Evolutionary conservation across 2,329 filamentous ascomycete genomes (phyloP).

Genomic region (Aspergillus japonicus): DNA sequence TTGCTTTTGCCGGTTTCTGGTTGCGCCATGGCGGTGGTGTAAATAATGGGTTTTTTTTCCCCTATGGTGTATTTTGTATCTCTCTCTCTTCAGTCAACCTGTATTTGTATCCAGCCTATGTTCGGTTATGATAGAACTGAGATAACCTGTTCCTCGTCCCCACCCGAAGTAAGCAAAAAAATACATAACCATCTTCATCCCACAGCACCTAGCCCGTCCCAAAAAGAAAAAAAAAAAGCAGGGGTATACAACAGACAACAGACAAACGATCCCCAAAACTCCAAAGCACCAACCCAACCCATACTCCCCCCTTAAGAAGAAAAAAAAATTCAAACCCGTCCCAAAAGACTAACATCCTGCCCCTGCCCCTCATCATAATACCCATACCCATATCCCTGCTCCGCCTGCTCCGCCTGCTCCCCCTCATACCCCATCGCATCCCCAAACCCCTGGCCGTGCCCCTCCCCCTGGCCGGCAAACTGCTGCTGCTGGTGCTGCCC

Average conservation of each 20-base stretch:
- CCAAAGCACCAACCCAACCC: constrained; percentile 18
- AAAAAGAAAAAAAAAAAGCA: too few relatives aligned
- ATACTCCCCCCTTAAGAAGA: constrained; percentile 5
- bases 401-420: constrained; percentile 19
- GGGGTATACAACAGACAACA: too few relatives aligned
- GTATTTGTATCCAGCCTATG: constrained; percentile 31
- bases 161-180: too few relatives aligned
- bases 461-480: constrained; percentile 17
- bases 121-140: background rate
- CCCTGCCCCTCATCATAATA: constrained; percentile 20
- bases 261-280: too few relatives aligned
- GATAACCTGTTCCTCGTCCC: too few relatives aligned
- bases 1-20: too few relatives aligned
- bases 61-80: constrained; percentile 17
- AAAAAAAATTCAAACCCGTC: background rate
- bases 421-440: constrained; percentile 18
- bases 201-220: too few relatives aligned
- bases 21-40: constrained; percentile 24
- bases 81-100: constrained; percentile 14
- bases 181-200: too few relatives aligned
- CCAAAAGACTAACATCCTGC: background rate
- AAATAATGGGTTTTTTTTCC: constrained; percentile 19
- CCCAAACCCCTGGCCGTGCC: constrained; percentile 21
- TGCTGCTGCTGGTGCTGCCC: constrained; percentile 29
- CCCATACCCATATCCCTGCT: constrained; percentile 18